Conservation (phyloP, 2,329 filamentous ascomycete genomes). For the Cladosporium sp. region DNA sequence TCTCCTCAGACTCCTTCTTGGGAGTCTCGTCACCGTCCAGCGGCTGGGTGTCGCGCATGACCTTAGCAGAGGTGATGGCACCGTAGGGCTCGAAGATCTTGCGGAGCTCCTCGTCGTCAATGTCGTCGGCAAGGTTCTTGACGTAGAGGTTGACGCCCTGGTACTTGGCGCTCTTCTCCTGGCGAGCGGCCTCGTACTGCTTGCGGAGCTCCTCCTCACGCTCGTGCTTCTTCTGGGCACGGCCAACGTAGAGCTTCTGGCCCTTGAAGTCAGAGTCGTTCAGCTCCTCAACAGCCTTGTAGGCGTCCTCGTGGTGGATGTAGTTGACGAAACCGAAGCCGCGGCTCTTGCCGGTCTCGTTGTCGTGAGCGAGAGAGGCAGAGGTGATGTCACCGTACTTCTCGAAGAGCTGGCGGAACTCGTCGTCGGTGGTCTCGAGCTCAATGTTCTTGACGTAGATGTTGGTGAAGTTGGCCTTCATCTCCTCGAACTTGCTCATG, state of each 20-base stretch:
- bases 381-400: slow-evolving; percentile 92
- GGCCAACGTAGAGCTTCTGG: slow-evolving; percentile 95
- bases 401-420: slow-evolving; percentile 92
- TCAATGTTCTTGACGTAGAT: slow-evolving; percentile 99
- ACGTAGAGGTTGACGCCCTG: slow-evolving; percentile 99
- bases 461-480: slow-evolving; percentile 99
- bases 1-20: slow-evolving; percentile 36
- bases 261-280: slow-evolving; percentile 89
- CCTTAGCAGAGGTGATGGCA: slow-evolving; percentile 96
- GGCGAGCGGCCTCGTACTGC: slow-evolving; percentile 94
- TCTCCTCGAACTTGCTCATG: slow-evolving; percentile 99
- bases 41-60: slow-evolving; percentile 80
- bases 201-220: slow-evolving; percentile 98
- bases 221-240: slow-evolving; percentile 99
- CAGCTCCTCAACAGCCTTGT: slow-evolving; percentile 82
- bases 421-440: slow-evolving; percentile 78
- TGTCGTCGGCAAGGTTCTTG: slow-evolving; percentile 96
- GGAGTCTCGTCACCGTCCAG: slow-evolving; percentile 40
- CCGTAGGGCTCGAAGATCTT: slow-evolving; percentile 88
- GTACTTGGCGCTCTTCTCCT: slow-evolving; percentile 99
- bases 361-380: slow-evolving; percentile 89
- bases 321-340: slow-evolving; percentile 97
- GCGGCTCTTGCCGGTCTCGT: slow-evolving; percentile 82
- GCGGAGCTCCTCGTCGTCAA: slow-evolving; percentile 96
- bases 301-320: slow-evolving; percentile 81